Conservation (phyloP, 176 grass and related monocot genomes). For the Hordeum vulgare region DNA sequence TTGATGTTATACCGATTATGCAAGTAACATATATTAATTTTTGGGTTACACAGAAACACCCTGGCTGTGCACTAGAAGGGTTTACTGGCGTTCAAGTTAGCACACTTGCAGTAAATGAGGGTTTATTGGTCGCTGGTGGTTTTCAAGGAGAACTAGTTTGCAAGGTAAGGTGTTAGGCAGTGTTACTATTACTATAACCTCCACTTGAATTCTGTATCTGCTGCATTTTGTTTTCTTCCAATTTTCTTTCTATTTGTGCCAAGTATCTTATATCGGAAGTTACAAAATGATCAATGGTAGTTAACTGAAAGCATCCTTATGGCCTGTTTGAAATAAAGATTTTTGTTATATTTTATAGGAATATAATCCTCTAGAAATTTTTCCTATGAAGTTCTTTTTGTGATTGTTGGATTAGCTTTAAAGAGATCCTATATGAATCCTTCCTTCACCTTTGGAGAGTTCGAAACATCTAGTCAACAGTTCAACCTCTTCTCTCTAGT, state of each 20-base stretch:
- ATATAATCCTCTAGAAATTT: background rate
- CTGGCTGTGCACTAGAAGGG: conserved; percentile 69
- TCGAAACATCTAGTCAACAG: background rate
- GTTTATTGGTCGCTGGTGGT: conserved; percentile 78
- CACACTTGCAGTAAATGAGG: conserved; percentile 83
- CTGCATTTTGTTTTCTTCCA: background rate
- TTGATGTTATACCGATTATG: background rate
- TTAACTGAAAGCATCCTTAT: background rate
- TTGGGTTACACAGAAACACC: conserved; percentile 59
- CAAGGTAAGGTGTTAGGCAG: conserved; percentile 44
- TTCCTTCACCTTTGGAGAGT: background rate
- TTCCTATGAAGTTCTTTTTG: background rate
- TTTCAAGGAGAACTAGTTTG: conserved; percentile 93
- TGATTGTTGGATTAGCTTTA: background rate
- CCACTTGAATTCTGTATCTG: background rate
- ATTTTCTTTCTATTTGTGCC: background rate
- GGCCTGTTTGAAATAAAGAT: background rate
- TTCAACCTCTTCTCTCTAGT: background rate
- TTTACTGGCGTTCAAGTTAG: conserved; percentile 80
- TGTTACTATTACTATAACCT: background rate
- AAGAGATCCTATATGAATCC: background rate
- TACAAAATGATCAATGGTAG: background rate
- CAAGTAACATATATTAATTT: background rate
- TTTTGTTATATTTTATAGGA: background rate
- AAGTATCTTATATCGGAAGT: background rate